Conservation (phyloP, 305 asterid species). For the Fraxinus sp. region DNA sequence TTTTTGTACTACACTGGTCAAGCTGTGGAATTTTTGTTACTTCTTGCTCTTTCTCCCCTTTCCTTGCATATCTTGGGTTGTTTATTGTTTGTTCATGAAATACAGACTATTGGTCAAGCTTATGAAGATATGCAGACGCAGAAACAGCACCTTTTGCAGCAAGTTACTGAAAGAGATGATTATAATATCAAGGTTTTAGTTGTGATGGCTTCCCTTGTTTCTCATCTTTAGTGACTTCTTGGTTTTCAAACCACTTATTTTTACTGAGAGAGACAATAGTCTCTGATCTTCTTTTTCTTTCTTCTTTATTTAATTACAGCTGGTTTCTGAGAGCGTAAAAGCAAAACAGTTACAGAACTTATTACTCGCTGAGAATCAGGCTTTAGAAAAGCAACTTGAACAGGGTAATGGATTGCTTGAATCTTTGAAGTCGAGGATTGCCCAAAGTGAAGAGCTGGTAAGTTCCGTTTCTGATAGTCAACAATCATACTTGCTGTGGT, state of each 20-base stretch:
- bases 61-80: constrained; percentile 17
- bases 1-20: background rate
- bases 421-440: constrained; percentile 56
- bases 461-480: constrained; percentile 16
- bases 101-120: constrained; percentile 91
- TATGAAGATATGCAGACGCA: constrained; percentile 95
- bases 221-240: background rate
- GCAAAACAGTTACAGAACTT: constrained; percentile 77
- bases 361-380: constrained; percentile 67
- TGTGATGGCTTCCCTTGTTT: constrained; percentile 6
- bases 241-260: constrained; percentile 16
- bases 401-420: constrained; percentile 57
- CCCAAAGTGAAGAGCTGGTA: constrained; percentile 84
- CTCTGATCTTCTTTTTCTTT: constrained; percentile 14
- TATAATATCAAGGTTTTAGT: constrained; percentile 69
- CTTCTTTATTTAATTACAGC: constrained; percentile 46
- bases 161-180: constrained; percentile 78
- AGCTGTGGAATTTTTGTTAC: background rate
- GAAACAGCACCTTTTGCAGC: constrained; percentile 79
- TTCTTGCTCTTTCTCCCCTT: constrained; percentile 13
- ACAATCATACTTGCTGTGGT: constrained; percentile 21
- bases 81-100: constrained; percentile 14
- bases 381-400: constrained; percentile 59
- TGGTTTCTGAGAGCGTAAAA: constrained; percentile 92
- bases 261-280: constrained; percentile 16